Evolutionary conservation across 1,284 basidiomycete genomes (phyloP).

Genomic region (Pyrrhoderma lamaoense): DNA sequence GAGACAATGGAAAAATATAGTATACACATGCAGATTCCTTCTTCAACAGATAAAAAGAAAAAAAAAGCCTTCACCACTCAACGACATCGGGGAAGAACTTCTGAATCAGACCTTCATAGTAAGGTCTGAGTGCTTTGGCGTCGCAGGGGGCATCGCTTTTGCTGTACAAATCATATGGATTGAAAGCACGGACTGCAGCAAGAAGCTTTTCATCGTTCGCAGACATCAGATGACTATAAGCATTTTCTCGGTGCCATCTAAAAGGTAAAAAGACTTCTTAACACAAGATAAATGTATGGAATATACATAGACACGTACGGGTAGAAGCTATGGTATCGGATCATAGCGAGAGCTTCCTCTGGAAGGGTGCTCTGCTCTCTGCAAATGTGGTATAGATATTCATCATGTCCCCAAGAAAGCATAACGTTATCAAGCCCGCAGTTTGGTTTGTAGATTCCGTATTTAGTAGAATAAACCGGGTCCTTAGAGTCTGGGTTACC

Average conservation of each 20-base stretch:
- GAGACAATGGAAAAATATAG: too few relatives aligned
- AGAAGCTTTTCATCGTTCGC: slow-evolving; percentile 57
- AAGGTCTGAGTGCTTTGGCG: slow-evolving; percentile 61
- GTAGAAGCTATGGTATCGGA: slow-evolving; percentile 92
- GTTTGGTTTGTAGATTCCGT: slow-evolving; percentile 76
- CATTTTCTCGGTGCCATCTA: slow-evolving; percentile 81
- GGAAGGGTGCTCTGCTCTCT: slow-evolving; percentile 78
- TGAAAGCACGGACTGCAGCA: slow-evolving; percentile 70
- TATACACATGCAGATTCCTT: too few relatives aligned
- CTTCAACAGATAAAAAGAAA: too few relatives aligned
- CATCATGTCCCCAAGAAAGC: slow-evolving; percentile 88
- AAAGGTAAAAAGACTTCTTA: not conserved
- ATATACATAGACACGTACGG: slow-evolving; percentile 50
- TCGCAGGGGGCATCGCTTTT: slow-evolving; percentile 72
- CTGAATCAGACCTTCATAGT: slow-evolving; percentile 74
- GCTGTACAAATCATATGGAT: slow-evolving; percentile 88
- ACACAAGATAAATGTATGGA: too few relatives aligned
- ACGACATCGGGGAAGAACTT: slow-evolving; percentile 80
- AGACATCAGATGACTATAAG: slow-evolving; percentile 73
- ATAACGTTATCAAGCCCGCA: slow-evolving; percentile 90
- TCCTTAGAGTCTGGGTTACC: slow-evolving; percentile 73
- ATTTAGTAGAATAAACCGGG: slow-evolving; percentile 68
- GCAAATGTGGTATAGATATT: slow-evolving; percentile 73
- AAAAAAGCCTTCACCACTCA: slow-evolving; percentile 50
- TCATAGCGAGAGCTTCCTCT: slow-evolving; percentile 81